These are phyloP conservation scores for Phytopythium ostracodes DNA, from an alignment of 352 stramenopile species.

Conservation along the genomic window DNA sequence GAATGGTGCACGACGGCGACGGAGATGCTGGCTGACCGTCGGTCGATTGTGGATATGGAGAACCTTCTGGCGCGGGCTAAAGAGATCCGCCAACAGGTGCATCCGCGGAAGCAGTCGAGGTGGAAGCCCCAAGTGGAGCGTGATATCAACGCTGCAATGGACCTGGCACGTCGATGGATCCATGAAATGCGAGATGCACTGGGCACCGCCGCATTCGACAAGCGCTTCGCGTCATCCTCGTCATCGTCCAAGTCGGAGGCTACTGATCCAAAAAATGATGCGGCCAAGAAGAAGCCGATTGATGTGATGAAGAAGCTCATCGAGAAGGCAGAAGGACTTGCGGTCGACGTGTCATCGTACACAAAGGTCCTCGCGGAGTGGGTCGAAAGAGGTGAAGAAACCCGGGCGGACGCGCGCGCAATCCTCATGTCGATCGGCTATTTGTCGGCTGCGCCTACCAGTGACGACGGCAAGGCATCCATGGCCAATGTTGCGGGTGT, in stretches of 20 bases:
- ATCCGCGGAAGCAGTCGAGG: constrained; percentile 70
- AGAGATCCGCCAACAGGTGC: constrained; percentile 61
- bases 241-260: constrained; percentile 22
- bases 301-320: constrained; percentile 63
- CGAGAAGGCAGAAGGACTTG: constrained; percentile 53
- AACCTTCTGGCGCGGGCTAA: constrained; percentile 53
- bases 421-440: constrained; percentile 60
- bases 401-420: constrained; percentile 42
- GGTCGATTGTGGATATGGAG: constrained; percentile 68
- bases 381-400: constrained; percentile 36
- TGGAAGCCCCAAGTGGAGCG: constrained; percentile 85
- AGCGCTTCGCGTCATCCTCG: constrained; percentile 38
- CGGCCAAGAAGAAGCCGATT: constrained; percentile 30
- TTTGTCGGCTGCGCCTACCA: constrained; percentile 11
- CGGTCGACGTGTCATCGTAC: constrained; percentile 66
- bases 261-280: neutral
- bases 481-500: neutral
- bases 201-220: constrained; percentile 53
- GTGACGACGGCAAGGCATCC: constrained; percentile 13
- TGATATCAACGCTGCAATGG: constrained; percentile 68
- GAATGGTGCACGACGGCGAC: constrained; percentile 68
- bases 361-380: constrained; percentile 54
- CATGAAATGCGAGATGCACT: constrained; percentile 72
- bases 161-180: constrained; percentile 68
- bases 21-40: constrained; percentile 46